Evolutionary conservation across 495 filamentous ascomycete species (phyloP), one percentile per base, ranked within the genome.

Genomic region (Lophium mytilinum): DNA sequence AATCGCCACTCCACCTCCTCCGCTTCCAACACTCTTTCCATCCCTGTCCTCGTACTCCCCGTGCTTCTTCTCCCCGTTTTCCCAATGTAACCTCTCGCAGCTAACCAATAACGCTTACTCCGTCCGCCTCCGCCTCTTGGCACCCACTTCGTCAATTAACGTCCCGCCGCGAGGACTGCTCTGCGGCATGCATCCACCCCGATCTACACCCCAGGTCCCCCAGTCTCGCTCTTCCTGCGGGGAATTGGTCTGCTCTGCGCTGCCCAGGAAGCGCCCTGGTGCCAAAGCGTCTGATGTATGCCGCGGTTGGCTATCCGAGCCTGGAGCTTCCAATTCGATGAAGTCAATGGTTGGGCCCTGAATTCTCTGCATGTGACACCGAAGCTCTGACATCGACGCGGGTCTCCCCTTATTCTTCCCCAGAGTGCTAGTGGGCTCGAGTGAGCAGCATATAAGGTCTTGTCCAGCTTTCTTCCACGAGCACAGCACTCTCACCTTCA

Each of bases 321-420:
- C 34, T 41, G 35, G 11, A 39, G 40, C 42, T 58, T 10, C 9
- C n/a, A 11, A 42, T 47, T 7, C 9, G 37, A 41, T 39, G 12
- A 14, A 24, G 21, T 21, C 7, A 11, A 43, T 45, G 37, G 24
- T 21, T 19, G 40, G 37, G 33, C 15, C 47, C 30, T 12, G 9
- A 11, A 34, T 15, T 15, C n/a, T 36, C 42, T 40, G 56, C 60
- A 63, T 63, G 60, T 63, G 60, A 63, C 43, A 39, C 54, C 50
- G 56, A 52, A 52, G 24, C 33, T 36, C 17, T 10, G 14, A 37
- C 24, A n/a, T 55, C 54, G 45, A 45, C 42, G 45, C 36, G 36
- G 18, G 18, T 19, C 21, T 46, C n/a, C n/a, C 14, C 12, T 40
- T 17, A 9, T 18, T 17, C 15, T 30, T 43, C 24, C 45, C 37